A percentile compares a stretch with the other conserved stretches of the same genome.
phyloP scores from a whole-genome alignment of 768 basidiomycete species.

The Arthromyces matolae region DNA sequence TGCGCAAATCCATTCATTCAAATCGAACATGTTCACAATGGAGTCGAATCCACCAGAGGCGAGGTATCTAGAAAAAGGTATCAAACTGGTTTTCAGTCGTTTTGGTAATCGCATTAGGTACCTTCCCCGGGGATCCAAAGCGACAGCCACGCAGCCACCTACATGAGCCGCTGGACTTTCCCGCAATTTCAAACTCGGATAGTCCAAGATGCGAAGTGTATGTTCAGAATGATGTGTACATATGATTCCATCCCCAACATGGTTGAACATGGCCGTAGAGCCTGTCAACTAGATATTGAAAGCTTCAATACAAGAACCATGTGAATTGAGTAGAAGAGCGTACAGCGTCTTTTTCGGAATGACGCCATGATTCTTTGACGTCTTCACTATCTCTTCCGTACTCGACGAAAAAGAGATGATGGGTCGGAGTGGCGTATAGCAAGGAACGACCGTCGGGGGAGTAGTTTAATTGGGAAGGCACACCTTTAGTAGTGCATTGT shows the following conservation, averaged over 20 bases:
- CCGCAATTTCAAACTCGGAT: conserved; percentile 54
- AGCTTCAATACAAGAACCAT: not conserved
- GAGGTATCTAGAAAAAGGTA: conserved; percentile 49
- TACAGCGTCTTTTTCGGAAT: conserved; percentile 49
- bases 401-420: conserved; percentile 60
- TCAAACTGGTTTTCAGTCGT: not conserved
- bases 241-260: conserved; percentile 68
- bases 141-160: conserved; percentile 73
- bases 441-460: conserved; percentile 69
- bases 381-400: conserved; percentile 52
- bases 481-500: conserved; percentile 52
- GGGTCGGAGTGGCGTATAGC: conserved; percentile 56
- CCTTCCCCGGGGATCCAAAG: conserved; percentile 79
- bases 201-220: conserved; percentile 65
- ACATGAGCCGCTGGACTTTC: conserved; percentile 74
- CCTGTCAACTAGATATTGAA: conserved; percentile 38
- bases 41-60: conserved; percentile 80
- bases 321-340: conserved; percentile 9
- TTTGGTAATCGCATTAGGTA: conserved; percentile 24
- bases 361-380: conserved; percentile 42
- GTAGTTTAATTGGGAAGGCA: conserved; percentile 65
- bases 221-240: conserved; percentile 62
- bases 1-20: conserved; percentile 76
- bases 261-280: conserved; percentile 73
- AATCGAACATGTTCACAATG: conserved; percentile 78